Conservation (phyloP, 495 filamentous ascomycete species). For the Aspergillus baeticus region DNA sequence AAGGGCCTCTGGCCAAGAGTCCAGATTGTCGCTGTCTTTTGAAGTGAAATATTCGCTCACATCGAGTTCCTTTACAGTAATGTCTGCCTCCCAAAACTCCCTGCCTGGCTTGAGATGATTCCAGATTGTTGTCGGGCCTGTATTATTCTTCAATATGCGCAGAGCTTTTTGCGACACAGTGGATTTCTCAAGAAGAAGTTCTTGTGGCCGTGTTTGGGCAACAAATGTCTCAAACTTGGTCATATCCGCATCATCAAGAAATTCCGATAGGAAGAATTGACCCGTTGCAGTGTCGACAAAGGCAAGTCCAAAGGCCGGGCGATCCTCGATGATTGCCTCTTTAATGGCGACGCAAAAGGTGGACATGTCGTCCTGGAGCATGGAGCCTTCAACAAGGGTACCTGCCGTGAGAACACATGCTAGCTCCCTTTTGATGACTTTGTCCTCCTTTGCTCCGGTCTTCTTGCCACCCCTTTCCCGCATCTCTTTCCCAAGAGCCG, state of each 20-base stretch:
- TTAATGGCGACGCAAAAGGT: conserved; percentile 97
- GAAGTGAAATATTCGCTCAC: conserved; percentile 76
- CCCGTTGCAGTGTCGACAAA: conserved; percentile 97
- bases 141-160: conserved; percentile 97
- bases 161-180: conserved; percentile 77
- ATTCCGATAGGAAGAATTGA: conserved; percentile 89
- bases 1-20: conserved; percentile 80
- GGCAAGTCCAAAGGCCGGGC: conserved; percentile 83
- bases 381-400: conserved; percentile 90
- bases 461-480: conserved; percentile 70
- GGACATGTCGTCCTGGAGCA: conserved; percentile 98
- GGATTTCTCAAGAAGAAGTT: conserved; percentile 88
- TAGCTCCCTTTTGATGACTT: conserved; percentile 89
- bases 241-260: conserved; percentile 87
- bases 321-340: conserved; percentile 71
- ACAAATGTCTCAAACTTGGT: conserved; percentile 98
- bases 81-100: conserved; percentile 91
- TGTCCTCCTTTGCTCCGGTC: conserved; percentile 65
- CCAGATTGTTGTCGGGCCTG: conserved; percentile 89
- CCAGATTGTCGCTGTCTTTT: conserved; percentile 56
- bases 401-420: conserved; percentile 87
- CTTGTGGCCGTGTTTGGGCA: conserved; percentile 86
- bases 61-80: conserved; percentile 78
- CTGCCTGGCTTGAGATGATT: conserved; percentile 84
- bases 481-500: conserved; percentile 96